Evolutionary conservation across 306 rosid species (phyloP).

Genomic region (Trifolium subterraneum): DNA sequence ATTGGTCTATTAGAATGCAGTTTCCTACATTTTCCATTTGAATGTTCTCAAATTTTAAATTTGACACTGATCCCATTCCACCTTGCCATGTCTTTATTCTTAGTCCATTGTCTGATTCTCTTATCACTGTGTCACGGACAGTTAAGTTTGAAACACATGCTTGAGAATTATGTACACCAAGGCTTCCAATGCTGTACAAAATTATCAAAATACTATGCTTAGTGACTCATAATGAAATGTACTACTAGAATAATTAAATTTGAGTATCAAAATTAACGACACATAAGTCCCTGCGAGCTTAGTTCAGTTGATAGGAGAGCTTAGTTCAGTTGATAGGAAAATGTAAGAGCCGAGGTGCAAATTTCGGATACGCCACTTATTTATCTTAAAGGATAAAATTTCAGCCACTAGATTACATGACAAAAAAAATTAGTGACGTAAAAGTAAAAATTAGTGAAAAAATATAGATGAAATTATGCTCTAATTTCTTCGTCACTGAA

Average conservation of each 20-base stretch:
- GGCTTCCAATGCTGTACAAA: slow-evolving; percentile 87
- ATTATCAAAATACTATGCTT: slow-evolving; percentile 1
- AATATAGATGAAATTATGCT: too few relatives aligned
- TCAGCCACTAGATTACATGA: too few relatives aligned
- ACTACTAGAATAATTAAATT: neutral
- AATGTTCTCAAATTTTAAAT: slow-evolving; percentile 69
- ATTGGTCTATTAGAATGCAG: slow-evolving; percentile 85
- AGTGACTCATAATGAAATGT: slow-evolving; percentile 22
- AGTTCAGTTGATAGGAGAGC: too few relatives aligned
- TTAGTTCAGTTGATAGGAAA: too few relatives aligned
- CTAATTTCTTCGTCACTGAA: neutral
- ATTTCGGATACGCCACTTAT: too few relatives aligned
- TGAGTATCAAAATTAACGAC: too few relatives aligned
- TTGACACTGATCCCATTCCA: slow-evolving; percentile 77
- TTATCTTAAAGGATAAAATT: too few relatives aligned
- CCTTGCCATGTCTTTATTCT: slow-evolving; percentile 99
- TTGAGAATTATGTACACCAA: slow-evolving; percentile 83
- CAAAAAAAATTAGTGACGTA: too few relatives aligned
- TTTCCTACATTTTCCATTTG: slow-evolving; percentile 86
- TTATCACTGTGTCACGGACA: slow-evolving; percentile 61
- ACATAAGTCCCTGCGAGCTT: too few relatives aligned
- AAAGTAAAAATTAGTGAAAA: too few relatives aligned
- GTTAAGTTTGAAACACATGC: slow-evolving; percentile 94
- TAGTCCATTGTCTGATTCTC: slow-evolving; percentile 85
- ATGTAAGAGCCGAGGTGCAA: too few relatives aligned